phyloP scores from a whole-genome alignment of 139 green algal species.

The Mesotaenium endlicherianum region DNA sequence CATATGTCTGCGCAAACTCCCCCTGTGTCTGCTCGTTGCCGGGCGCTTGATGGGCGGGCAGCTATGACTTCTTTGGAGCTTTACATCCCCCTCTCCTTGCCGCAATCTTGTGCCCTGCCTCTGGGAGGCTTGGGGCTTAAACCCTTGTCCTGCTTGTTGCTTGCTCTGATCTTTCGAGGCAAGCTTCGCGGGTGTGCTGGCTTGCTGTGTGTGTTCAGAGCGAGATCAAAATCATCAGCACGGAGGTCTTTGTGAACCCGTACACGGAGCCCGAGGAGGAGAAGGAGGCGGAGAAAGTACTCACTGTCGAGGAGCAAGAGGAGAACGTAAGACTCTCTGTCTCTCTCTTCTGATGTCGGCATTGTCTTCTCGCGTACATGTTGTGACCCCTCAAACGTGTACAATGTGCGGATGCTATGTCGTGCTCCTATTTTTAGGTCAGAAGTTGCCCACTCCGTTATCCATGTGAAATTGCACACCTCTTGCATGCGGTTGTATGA shows the following conservation, averaged over 20 bases:
- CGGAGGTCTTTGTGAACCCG: slow-evolving; percentile 88
- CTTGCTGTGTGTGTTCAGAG: slow-evolving; percentile 18
- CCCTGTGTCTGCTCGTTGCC: too few species aligned
- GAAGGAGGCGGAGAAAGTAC: slow-evolving; percentile 6
- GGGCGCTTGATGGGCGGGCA: too few species aligned
- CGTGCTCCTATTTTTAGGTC: background rate
- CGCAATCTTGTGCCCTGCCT: too few species aligned
- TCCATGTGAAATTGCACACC: background rate
- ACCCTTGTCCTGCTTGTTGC: too few species aligned
- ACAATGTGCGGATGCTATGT: too few species aligned
- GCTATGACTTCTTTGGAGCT: too few species aligned
- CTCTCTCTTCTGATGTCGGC: slow-evolving; percentile 3
- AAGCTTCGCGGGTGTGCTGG: background rate
- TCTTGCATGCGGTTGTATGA: background rate
- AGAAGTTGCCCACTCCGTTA: background rate
- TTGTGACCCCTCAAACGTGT: too few species aligned
- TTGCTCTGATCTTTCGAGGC: too few species aligned
- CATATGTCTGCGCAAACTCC: too few species aligned
- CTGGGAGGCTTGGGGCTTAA: too few species aligned
- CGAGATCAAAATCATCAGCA: slow-evolving; percentile 73
- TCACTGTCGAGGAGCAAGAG: slow-evolving; percentile 4
- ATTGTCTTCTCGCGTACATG: too few species aligned
- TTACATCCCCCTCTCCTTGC: too few species aligned
- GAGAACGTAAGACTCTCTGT: slow-evolving; percentile 28
- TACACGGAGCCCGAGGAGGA: slow-evolving; percentile 74